These are phyloP conservation scores for Cyberlindnera americana DNA, from an alignment of 805 yeast genomes.

Conservation along the genomic window DNA sequence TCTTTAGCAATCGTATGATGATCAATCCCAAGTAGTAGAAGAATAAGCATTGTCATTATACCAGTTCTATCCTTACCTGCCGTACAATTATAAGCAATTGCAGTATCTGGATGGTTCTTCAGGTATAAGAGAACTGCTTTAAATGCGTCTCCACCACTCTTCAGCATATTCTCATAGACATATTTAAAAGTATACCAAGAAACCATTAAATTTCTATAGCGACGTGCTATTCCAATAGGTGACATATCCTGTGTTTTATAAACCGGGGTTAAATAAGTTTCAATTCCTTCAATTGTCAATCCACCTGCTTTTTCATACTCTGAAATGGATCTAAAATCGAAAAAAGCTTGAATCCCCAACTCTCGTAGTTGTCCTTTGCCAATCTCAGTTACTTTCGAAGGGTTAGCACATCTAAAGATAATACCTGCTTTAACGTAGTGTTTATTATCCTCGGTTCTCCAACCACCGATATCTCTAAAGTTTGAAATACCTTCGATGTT, in stretches of 20 bases:
- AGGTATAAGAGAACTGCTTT: conserved; percentile 49
- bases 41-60: conserved; percentile 61
- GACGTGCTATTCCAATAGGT: conserved; percentile 59
- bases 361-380: conserved; percentile 41
- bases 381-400: conserved; percentile 44
- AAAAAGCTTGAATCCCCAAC: conserved; percentile 51
- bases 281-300: conserved; percentile 42
- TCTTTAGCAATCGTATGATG: conserved; percentile 64
- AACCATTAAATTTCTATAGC: conserved; percentile 50
- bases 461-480: conserved; percentile 82
- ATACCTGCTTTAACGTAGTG: conserved; percentile 48
- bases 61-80: conserved; percentile 91
- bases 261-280: conserved; percentile 52
- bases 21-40: conserved; percentile 63
- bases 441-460: conserved; percentile 36
- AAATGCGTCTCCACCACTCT: conserved; percentile 46
- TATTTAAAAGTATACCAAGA: conserved; percentile 60
- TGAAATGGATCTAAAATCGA: conserved; percentile 64
- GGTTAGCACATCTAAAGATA: conserved; percentile 62
- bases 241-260: conserved; percentile 53
- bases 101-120: conserved; percentile 47
- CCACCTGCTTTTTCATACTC: conserved; percentile 49
- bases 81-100: conserved; percentile 69
- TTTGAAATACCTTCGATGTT: conserved; percentile 63
- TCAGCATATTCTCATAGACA: conserved; percentile 59